Percentiles rank a stretch among this genome's conserved stretches.
Conservation (phyloP, 2,329 filamentous ascomycete genomes). For the Penicillium sp. region DNA sequence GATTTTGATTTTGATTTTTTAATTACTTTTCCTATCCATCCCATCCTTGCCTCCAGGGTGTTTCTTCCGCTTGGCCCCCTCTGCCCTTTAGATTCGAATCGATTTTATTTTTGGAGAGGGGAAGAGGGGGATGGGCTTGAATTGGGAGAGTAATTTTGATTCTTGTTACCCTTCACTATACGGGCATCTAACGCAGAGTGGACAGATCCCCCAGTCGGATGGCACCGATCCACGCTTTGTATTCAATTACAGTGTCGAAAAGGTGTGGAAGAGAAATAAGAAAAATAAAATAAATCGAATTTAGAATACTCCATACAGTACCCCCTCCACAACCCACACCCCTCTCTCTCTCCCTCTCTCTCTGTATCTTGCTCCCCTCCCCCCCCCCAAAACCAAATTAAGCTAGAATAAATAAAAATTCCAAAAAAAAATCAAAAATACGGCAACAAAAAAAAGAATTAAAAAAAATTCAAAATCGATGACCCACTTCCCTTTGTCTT, state of each 20-base stretch:
- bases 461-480: conserved; percentile 12
- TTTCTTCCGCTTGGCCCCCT: conserved; percentile 16
- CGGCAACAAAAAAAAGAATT: conserved; percentile 15
- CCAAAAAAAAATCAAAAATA: conserved; percentile 19
- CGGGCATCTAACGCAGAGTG: conserved; percentile 7
- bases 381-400: conserved; percentile 1
- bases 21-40: conserved; percentile 6
- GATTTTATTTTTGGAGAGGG: conserved; percentile 11
- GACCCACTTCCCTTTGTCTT: conserved; percentile 19
- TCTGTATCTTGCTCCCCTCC: not conserved
- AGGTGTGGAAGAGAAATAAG: not conserved
- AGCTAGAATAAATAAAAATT: conserved; percentile 7
- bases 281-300: conserved; percentile 14
- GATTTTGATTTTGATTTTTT: conserved; percentile 1
- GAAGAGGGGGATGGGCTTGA: not conserved
- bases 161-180: not conserved
- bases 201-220: conserved; percentile 28
- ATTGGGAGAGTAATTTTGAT: not conserved
- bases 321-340: not conserved
- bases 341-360: not conserved
- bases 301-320: conserved; percentile 10
- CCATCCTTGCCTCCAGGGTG: conserved; percentile 25
- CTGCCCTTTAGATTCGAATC: conserved; percentile 8
- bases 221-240: conserved; percentile 27
- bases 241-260: conserved; percentile 1